Evolutionary conservation across 352 stramenopile genomes (phyloP).

Genomic region (Pythium brachiatum): DNA sequence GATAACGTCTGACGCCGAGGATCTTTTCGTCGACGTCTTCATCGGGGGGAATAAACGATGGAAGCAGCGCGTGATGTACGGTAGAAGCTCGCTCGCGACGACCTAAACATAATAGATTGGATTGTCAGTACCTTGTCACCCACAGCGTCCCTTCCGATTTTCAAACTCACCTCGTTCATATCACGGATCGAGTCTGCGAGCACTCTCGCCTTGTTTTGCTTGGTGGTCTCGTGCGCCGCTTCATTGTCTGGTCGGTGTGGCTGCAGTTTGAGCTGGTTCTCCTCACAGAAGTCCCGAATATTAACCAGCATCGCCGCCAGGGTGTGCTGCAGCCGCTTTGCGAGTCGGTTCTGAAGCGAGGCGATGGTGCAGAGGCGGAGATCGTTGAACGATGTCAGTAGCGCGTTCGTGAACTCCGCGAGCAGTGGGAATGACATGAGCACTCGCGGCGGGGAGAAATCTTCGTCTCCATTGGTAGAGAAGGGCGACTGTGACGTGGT

Average conservation of each 20-base stretch:
- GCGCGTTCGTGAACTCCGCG: constrained; percentile 80
- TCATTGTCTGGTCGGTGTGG: not conserved
- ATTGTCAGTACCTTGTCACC: not conserved
- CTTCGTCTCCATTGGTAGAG: constrained; percentile 27
- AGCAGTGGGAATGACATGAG: constrained; percentile 87
- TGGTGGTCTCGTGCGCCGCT: constrained; percentile 9
- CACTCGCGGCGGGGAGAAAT: constrained; percentile 67
- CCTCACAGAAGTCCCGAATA: constrained; percentile 50
- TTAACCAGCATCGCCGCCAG: constrained; percentile 48
- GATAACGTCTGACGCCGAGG: constrained; percentile 23
- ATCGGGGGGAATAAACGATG: constrained; percentile 50
- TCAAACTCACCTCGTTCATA: constrained; percentile 47
- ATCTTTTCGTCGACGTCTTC: not conserved
- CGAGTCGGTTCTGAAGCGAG: constrained; percentile 56
- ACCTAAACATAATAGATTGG: constrained; percentile 30
- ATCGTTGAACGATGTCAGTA: constrained; percentile 82
- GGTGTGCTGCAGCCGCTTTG: constrained; percentile 54
- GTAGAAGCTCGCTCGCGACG: constrained; percentile 51
- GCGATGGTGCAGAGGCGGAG: constrained; percentile 72
- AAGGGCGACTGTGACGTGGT: not conserved
- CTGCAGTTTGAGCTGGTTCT: constrained; percentile 46
- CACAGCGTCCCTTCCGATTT: not conserved
- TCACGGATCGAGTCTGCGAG: constrained; percentile 45
- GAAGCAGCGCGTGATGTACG: constrained; percentile 74
- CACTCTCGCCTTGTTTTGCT: constrained; percentile 24